Base-by-base conservation (phyloP, 257 asterid genomes). In the Gardenia jasminoides region DNA sequence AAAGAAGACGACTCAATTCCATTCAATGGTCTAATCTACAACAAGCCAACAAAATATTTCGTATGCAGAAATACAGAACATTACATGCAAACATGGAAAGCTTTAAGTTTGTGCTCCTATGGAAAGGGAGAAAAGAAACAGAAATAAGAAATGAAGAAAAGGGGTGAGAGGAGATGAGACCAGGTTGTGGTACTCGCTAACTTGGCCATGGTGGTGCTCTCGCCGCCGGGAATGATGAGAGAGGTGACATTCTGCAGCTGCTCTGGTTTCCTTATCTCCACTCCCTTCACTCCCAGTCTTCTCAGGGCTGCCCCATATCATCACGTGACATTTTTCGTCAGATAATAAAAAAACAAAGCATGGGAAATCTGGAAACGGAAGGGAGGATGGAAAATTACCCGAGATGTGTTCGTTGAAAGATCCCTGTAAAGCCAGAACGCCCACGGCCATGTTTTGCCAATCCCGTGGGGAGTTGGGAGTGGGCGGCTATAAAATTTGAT, bases 181-280 rank as follows among this genome's bases (percentile, higher is more conserved):
- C 84, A 96, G 89, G 86, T 96, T 96, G 80, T 93, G 98, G 74
- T 83, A 91, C 83, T 93, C 95, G 1, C 99, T 47, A 96, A 87
- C 88, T 93, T 96, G 48, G 99, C 99, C 99, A 96, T 96, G 85
- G 99, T 91, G 70, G 99, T 96, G 85, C 99, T 96, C 88, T 96
- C 99, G 3, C 99, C 99, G 61, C 98, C 99, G 0, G 99, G 99
- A 48, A 96, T 96, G 78, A 96, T 96, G 56, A 96, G 97, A 30
- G 93, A 93, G 80, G 76, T 76, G 65, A 96, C 89, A 81, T 71
- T 86, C 72, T 82, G 90, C 46, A 96, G 92, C 91, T 96, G 98
- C 76, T 93, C 96, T 75, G 99, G 92, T 80, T 96, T 96, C 89
- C 89, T 90, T 82, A 96, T 85, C 86, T 92, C 95, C 81, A 93